Conservation (phyloP, 169 alveolate genomes). For the Plasmodium vivax region DNA sequence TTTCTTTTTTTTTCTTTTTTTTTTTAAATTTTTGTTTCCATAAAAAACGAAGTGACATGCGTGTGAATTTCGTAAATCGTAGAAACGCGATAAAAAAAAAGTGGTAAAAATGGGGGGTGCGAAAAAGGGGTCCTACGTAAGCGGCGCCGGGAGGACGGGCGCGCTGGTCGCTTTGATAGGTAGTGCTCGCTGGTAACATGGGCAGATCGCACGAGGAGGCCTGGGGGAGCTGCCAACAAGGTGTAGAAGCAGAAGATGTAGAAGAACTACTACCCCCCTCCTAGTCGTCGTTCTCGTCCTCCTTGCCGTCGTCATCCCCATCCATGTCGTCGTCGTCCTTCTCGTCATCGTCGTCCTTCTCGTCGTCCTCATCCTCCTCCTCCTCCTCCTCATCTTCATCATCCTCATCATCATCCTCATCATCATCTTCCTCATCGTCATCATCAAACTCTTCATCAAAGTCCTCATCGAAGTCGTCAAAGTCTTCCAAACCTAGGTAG, state of each 20-base stretch:
- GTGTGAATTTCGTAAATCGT: constrained; percentile 26
- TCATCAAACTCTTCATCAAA: constrained; percentile 80
- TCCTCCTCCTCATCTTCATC: constrained; percentile 65
- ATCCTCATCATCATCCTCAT: constrained; percentile 73
- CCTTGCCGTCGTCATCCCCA: constrained; percentile 14
- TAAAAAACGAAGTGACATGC: constrained; percentile 36
- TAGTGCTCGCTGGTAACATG: not conserved
- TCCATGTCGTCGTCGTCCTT: constrained; percentile 26
- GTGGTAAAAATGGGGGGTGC: not conserved
- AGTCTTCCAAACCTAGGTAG: constrained; percentile 83
- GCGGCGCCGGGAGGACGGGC: not conserved
- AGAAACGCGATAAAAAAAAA: not conserved
- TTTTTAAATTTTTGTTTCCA: not conserved
- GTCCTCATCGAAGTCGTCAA: constrained; percentile 85
- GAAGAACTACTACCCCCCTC: not conserved
- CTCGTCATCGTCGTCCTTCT: constrained; percentile 25
- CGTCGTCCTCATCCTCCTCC: constrained; percentile 19
- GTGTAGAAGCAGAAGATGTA: too few species aligned
- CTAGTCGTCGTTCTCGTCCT: not conserved
- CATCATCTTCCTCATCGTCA: constrained; percentile 74
- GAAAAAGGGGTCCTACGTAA: not conserved
- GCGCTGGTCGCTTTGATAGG: not conserved
- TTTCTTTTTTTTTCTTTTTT: not conserved
- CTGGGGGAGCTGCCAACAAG: too few species aligned
- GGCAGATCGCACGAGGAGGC: too few species aligned